A percentile compares a stretch with the other conserved stretches of the same genome.
These are phyloP conservation scores for Curvularia spicifera DNA, from an alignment of 2,329 filamentous ascomycete species.

Conservation along the genomic window DNA sequence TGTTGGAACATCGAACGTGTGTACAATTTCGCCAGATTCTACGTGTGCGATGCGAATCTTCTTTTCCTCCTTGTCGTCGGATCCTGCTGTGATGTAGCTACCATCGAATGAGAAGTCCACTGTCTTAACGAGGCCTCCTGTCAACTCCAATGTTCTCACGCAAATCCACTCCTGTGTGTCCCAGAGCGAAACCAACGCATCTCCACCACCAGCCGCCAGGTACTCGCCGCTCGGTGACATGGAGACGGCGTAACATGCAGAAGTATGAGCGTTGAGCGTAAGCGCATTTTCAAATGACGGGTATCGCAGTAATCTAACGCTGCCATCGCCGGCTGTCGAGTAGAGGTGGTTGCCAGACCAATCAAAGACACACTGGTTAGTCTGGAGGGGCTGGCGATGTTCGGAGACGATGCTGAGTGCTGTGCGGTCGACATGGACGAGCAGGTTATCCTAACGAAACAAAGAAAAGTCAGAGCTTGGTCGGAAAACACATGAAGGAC, in stretches of 20 bases:
- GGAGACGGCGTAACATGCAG: conserved; percentile 71
- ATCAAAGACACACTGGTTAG: conserved; percentile 76
- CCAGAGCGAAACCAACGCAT: conserved; percentile 78
- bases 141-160: conserved; percentile 71
- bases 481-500: not conserved
- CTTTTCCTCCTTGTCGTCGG: conserved; percentile 75
- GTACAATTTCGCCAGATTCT: conserved; percentile 75
- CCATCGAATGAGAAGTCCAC: conserved; percentile 82
- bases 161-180: conserved; percentile 81
- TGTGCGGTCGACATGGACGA: conserved; percentile 68
- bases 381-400: conserved; percentile 68
- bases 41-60: conserved; percentile 74
- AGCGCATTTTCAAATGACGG: conserved; percentile 56
- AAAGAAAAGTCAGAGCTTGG: not conserved
- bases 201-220: conserved; percentile 76
- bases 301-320: conserved; percentile 68
- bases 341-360: conserved; percentile 75
- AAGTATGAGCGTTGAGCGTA: conserved; percentile 73
- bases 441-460: conserved; percentile 62
- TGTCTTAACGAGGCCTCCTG: conserved; percentile 72
- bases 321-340: conserved; percentile 73
- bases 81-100: conserved; percentile 74
- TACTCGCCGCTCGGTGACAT: conserved; percentile 74
- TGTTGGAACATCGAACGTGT: conserved; percentile 72
- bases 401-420: conserved; percentile 63